These are phyloP conservation scores for Anthostomella pinea DNA, from an alignment of 2,329 filamentous ascomycete species.

Conservation along the genomic window DNA sequence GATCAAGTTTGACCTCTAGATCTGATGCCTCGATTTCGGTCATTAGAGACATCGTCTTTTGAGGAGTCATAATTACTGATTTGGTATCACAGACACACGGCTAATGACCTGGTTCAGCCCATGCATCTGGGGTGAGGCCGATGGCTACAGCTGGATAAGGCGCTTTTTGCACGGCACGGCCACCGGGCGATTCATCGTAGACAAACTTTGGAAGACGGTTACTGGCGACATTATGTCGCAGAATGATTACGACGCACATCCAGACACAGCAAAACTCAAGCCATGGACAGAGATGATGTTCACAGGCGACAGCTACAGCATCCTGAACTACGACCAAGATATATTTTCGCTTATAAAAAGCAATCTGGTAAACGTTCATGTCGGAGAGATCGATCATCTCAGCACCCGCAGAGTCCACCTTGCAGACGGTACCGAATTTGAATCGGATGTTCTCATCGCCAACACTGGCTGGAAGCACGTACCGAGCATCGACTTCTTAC, in stretches of 20 bases:
- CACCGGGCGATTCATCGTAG: slow-evolving; percentile 55
- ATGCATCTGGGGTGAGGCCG: slow-evolving; percentile 67
- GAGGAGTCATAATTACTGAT: too few relatives aligned
- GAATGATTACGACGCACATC: slow-evolving; percentile 53
- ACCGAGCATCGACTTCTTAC: slow-evolving; percentile 42
- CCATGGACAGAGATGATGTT: slow-evolving; percentile 51
- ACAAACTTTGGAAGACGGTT: slow-evolving; percentile 57
- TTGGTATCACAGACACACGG: slow-evolving; percentile 49
- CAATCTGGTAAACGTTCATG: slow-evolving; percentile 51
- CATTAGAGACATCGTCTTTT: too few relatives aligned
- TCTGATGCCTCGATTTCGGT: too few relatives aligned
- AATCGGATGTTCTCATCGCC: slow-evolving; percentile 51
- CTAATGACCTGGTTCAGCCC: slow-evolving; percentile 72
- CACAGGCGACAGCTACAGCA: slow-evolving; percentile 54
- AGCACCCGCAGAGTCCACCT: slow-evolving; percentile 43
- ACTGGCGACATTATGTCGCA: slow-evolving; percentile 51
- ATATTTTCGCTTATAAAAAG: slow-evolving; percentile 55
- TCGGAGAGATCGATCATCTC: slow-evolving; percentile 53
- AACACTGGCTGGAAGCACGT: slow-evolving; percentile 55
- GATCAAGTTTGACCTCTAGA: too few relatives aligned
- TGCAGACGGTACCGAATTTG: slow-evolving; percentile 39
- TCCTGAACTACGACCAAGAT: slow-evolving; percentile 57
- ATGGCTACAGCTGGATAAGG: slow-evolving; percentile 55
- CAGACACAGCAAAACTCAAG: slow-evolving; percentile 52
- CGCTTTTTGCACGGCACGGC: slow-evolving; percentile 56